phyloP scores from a whole-genome alignment of 495 filamentous ascomycete genomes.

The Chaetomium fimeti region DNA sequence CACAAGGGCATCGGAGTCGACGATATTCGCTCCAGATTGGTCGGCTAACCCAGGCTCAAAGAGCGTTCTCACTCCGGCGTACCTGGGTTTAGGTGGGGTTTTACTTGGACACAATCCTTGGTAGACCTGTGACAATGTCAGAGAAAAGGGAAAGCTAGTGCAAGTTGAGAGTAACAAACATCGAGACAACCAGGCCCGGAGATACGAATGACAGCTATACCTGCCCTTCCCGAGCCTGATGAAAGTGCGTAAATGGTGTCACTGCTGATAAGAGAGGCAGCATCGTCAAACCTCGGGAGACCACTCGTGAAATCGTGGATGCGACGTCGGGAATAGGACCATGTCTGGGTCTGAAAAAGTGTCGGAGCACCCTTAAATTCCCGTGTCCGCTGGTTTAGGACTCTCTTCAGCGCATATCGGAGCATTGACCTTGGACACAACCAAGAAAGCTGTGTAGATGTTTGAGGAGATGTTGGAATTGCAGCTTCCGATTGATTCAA shows the following conservation, averaged over 20 bases:
- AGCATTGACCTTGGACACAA: slow-evolving; percentile 35
- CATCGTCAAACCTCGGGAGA: slow-evolving; percentile 3
- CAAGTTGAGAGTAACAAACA: slow-evolving; percentile 45
- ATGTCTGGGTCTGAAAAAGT: neutral
- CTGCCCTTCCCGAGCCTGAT: slow-evolving; percentile 79
- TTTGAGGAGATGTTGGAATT: neutral
- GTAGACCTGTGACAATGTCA: slow-evolving; percentile 62
- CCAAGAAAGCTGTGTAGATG: neutral
- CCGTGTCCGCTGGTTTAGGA: slow-evolving; percentile 10
- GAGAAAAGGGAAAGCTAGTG: neutral
- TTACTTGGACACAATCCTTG: slow-evolving; percentile 66
- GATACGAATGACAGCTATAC: slow-evolving; percentile 86
- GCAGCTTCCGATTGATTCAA: neutral
- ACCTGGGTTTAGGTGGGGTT: slow-evolving; percentile 65
- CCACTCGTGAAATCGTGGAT: slow-evolving; percentile 16
- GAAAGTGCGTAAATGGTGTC: slow-evolving; percentile 91
- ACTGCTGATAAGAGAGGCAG: slow-evolving; percentile 23
- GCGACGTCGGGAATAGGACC: neutral
- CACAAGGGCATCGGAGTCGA: slow-evolving; percentile 80
- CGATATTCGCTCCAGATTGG: slow-evolving; percentile 46
- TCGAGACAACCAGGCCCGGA: slow-evolving; percentile 75
- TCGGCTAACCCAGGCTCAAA: slow-evolving; percentile 56
- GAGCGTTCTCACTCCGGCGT: slow-evolving; percentile 73
- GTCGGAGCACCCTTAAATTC: neutral
- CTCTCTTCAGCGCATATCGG: slow-evolving; percentile 35